A percentile compares a stretch with the other conserved stretches of the same genome.
These are phyloP conservation scores for Acanthamoeba healyi DNA, from an alignment of 208 protist genomes.

Conservation along the genomic window DNA sequence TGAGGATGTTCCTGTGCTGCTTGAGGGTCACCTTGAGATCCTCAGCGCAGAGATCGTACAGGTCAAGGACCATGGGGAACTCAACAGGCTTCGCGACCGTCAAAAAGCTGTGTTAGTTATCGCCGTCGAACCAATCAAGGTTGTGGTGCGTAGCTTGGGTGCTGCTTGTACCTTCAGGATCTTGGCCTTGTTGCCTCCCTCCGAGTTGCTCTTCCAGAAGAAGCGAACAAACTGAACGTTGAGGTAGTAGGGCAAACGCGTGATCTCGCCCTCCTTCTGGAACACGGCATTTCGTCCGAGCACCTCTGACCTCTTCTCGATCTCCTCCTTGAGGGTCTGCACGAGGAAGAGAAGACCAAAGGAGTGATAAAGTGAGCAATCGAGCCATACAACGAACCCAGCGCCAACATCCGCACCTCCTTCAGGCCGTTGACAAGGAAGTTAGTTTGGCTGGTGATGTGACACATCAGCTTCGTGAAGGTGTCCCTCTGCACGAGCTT, in stretches of 20 bases:
- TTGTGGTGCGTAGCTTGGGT: not conserved
- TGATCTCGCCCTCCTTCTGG: slow-evolving; percentile 79
- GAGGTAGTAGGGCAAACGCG: slow-evolving; percentile 86
- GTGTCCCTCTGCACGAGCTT: not conserved
- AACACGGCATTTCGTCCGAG: slow-evolving; percentile 84
- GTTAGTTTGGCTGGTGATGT: slow-evolving; percentile 81
- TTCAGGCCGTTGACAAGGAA: slow-evolving; percentile 82
- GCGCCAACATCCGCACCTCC: not conserved
- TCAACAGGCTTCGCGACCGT: slow-evolving; percentile 82
- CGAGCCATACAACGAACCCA: not conserved
- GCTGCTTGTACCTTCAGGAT: slow-evolving; percentile 80
- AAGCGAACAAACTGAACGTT: slow-evolving; percentile 89
- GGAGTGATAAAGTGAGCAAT: not conserved
- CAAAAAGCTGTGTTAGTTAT: not conserved
- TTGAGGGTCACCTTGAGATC: slow-evolving; percentile 84
- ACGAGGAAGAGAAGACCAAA: not conserved
- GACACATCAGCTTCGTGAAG: slow-evolving; percentile 80
- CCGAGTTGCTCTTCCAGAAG: slow-evolving; percentile 82
- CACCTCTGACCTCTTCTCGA: slow-evolving; percentile 81
- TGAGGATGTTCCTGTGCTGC: slow-evolving; percentile 76
- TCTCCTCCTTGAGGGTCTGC: slow-evolving; percentile 78
- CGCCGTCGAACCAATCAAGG: not conserved
- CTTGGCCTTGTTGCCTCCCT: slow-evolving; percentile 84
- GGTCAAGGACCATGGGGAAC: slow-evolving; percentile 88
- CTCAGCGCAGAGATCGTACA: slow-evolving; percentile 84